A percentile compares a stretch with the other conserved stretches of the same genome.
These are phyloP conservation scores for Tuber calosporum DNA, from an alignment of 495 filamentous ascomycete genomes.

Conservation along the genomic window DNA sequence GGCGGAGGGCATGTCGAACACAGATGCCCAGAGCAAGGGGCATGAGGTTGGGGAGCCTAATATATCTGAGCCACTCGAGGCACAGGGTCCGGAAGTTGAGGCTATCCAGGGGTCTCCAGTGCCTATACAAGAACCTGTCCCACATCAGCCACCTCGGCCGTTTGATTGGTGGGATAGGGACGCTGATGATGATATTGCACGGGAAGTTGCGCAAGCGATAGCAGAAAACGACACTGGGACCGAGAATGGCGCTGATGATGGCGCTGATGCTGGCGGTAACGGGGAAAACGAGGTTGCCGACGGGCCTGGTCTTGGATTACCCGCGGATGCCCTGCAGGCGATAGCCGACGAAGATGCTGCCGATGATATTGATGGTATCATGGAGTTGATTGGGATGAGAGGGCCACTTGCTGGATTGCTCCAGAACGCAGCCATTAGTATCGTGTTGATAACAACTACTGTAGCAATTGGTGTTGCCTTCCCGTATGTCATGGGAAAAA, in stretches of 20 bases:
- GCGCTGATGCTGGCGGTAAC: conserved; percentile 28
- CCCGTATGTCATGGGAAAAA: conserved; percentile 82
- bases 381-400: conserved; percentile 94
- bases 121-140: neutral
- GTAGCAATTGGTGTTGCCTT: conserved; percentile 78
- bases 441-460: conserved; percentile 77
- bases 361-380: conserved; percentile 94
- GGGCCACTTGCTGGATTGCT: conserved; percentile 81
- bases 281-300: conserved; percentile 10
- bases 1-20: neutral
- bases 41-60: neutral
- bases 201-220: neutral
- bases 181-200: neutral
- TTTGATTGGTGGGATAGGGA: neutral
- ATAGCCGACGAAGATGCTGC: conserved; percentile 58
- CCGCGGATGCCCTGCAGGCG: conserved; percentile 38
- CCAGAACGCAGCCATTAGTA: conserved; percentile 91
- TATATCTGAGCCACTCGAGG: neutral
- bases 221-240: conserved; percentile 16
- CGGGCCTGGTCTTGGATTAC: conserved; percentile 21
- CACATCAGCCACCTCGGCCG: neutral
- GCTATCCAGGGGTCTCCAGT: neutral
- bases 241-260: conserved; percentile 31
- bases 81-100: neutral
- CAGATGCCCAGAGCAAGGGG: neutral